Base-by-base conservation (phyloP, 352 stramenopile genomes). In the Globisporangium viniferum region DNA sequence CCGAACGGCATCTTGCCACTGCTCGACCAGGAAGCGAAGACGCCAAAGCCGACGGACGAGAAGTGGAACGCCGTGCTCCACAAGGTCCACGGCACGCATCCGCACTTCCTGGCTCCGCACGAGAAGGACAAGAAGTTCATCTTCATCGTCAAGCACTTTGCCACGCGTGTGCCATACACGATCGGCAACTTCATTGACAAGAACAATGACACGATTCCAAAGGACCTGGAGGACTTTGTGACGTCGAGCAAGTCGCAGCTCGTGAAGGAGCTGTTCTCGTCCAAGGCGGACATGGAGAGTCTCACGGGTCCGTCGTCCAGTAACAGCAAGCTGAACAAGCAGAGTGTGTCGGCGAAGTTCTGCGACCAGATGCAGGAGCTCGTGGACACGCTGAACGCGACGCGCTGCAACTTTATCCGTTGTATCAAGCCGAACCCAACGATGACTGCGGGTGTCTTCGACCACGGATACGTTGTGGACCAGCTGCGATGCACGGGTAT, bases 131-230 rank as follows among this genome's bases (percentile, higher is more conserved):
- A 93, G 63, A 95, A 97, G 68, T 95, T 92, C 64, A 84, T 97
- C 69, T 99, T 99, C 77, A 96, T 96, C 59, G 91, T 99, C 57
- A 91, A 96, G 62, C 97, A 99, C 82, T 99, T 98, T 80, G 96
- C 97, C 41, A 97, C 94, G 53, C 78, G 87, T 46, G 97, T 99
- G 24, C 89, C 88, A 36, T 99, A 99, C 80, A 94, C 95, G 73
- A 94, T 97, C 14, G 86, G 86, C 60, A 95, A 96, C 62, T 99
- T 99, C 72, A 91, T 99, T 46, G 89, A 98, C 71, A 98, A 98
- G 75, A 99, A 99, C 78, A 95, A 97, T 68, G 97, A 99, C 73
- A 96, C 89, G 62, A 93, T 99, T 59, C 90, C 90, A 14, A 90
- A 93, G 63, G 93, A 98, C 71, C 74, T 98, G 24, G 79, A 92